Evolutionary conservation across 2,329 filamentous ascomycete genomes (phyloP).

Genomic region (Sporothrix humicola): DNA sequence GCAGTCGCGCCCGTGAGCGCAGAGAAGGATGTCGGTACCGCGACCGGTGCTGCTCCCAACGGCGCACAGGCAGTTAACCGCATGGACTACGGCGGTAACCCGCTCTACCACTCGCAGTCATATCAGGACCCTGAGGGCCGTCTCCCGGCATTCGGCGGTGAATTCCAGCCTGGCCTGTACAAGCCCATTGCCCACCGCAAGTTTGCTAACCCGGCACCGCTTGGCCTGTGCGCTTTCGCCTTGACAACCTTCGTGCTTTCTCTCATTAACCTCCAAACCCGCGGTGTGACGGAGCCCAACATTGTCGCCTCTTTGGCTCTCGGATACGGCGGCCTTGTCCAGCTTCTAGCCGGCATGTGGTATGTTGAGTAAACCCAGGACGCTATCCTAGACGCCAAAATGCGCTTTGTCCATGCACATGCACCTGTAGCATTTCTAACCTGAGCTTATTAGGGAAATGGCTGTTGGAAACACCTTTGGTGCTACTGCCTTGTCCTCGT

Average conservation of each 20-base stretch:
- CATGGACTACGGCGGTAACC: constrained; percentile 48
- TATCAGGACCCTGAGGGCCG: constrained; percentile 45
- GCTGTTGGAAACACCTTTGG: constrained; percentile 86
- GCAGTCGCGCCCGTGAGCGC: background rate
- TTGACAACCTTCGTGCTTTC: constrained; percentile 83
- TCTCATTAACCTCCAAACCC: constrained; percentile 71
- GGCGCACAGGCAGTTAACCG: constrained; percentile 35
- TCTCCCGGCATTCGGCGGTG: constrained; percentile 70
- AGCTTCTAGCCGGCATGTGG: constrained; percentile 87
- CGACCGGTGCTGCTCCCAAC: constrained; percentile 31
- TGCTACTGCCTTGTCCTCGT: constrained; percentile 80
- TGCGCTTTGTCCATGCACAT: too few relatives aligned
- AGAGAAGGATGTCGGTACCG: constrained; percentile 34
- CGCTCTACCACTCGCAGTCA: constrained; percentile 47
- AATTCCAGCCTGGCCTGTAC: constrained; percentile 73
- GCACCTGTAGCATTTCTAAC: constrained; percentile 1
- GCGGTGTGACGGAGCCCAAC: constrained; percentile 64
- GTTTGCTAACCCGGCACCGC: constrained; percentile 78
- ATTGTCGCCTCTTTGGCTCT: constrained; percentile 73
- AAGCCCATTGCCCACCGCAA: constrained; percentile 69
- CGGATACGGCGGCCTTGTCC: constrained; percentile 78
- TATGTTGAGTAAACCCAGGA: constrained; percentile 51
- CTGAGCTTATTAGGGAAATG: constrained; percentile 71
- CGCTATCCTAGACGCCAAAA: too few relatives aligned
- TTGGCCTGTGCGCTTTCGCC: constrained; percentile 79